Base-by-base conservation (phyloP, 176 grass and related monocot species). In the Triticum dicoccoides region DNA sequence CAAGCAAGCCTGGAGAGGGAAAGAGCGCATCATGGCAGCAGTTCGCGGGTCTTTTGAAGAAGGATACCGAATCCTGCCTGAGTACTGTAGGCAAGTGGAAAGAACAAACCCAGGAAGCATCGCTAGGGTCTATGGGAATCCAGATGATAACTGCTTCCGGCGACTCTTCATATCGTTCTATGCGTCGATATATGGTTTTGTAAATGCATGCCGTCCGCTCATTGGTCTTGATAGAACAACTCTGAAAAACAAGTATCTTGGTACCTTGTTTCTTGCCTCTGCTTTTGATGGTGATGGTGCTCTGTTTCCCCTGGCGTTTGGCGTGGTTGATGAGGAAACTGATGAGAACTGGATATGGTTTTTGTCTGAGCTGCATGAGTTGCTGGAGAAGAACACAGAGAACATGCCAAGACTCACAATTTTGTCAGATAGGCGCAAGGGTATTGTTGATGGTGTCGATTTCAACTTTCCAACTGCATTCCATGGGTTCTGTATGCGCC, bases 321-420 rank as follows among this genome's bases (percentile, higher is more conserved):
- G 97, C 2, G 97, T 99, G 61, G 94, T 96, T 59, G 94, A 99
- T 83, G 97, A 99, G 83, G 97, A 96, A 79, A 93, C 83, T 5
- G 97, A 99, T 62, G 97, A 99, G 7, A 99, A 99, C 37, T 98
- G 97, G 97, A 77, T 96, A 71, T 98, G 97, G 97, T 98, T 98
- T 76, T 87, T 98, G 80, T 92, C 90, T 49, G 97, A 98, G 84
- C 85, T 98, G 56, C 97, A 96, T 69, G 86, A 93, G 62, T 82
- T 98, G 81, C 89, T 99, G 4, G 94, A 99, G 85, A 88, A 86
- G 80, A 99, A 99, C 86, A 99, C 97, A 11, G 97, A 96, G 78
- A 94, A 99, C 66, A 94, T 99, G 97, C 94, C 97, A 38, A 92
- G 97, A 80, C 92, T 99, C 56, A 96, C 97, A 39, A 94, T 99